Evolutionary conservation across 2,329 filamentous ascomycete genomes (phyloP), one percentile per base, ranked within the genome.

Genomic region (Endoconidiophora laricicola): DNA sequence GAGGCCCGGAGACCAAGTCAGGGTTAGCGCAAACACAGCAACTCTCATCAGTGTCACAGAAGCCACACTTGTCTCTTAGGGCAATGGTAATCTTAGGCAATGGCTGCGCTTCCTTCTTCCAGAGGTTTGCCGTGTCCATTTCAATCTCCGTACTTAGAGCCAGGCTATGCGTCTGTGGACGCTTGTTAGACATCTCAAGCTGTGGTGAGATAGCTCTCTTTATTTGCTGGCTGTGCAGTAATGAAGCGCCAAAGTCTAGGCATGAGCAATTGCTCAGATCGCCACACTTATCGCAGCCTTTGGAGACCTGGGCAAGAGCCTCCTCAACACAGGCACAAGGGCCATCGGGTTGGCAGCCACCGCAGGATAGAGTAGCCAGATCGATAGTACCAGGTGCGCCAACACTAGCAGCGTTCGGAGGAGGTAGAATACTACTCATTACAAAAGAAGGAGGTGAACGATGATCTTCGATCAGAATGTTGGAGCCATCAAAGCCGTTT

Each of bases 11-110:
- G 44, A 53, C 43, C 18, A 53, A 29, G 16, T 53, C 52, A 4
- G 67, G 64, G 56, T 88, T 84, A 22, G 83, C 84, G 62, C 85
- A 91, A 56, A 87, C 78, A 60, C 85, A 91, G 57, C 85, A 85
- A 0, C 81, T 87, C 3, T 83, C 83, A 53, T 88, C 83, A 54
- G 81, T 77, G 37, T 53, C 52, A 64, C 85, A 91, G 65, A 91
- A 91, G 5, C 85, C 85, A 61, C 85, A 91, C 18, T 76, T 74
- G 57, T 90, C 84, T 54, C 76, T 73, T 4, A 73, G 69, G 9
- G 69, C 65, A 40, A 72, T 63, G 16, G 59, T 52, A 6, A 54
- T 53, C n/a, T 45, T 45, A 39, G 61, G 59, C 16, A 66, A 61
- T 12, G 45, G 44, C 40, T 38, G 37, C 3, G 43, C 16, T 57